Conservation (phyloP, 208 protist genomes). For the Trypanosoma avium region DNA sequence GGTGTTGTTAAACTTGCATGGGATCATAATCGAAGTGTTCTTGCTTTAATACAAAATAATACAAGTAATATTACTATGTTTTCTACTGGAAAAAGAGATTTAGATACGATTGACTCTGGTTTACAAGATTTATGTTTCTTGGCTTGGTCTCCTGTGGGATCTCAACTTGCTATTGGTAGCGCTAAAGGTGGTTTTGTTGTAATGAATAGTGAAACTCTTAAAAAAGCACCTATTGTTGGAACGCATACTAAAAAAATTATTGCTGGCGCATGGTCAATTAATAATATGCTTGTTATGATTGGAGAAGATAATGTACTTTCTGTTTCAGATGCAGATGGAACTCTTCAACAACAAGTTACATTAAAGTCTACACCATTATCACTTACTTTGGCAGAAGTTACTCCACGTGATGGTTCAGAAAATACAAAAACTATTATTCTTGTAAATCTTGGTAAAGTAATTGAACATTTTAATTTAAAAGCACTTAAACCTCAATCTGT, state of each 20-base stretch:
- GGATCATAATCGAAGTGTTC: constrained; percentile 80
- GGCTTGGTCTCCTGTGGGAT: constrained; percentile 81
- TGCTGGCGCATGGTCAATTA: constrained; percentile 81
- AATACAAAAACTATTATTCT: constrained; percentile 46
- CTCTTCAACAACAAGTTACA: constrained; percentile 46
- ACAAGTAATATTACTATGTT: constrained; percentile 79
- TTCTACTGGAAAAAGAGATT: constrained; percentile 58
- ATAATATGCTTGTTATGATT: constrained; percentile 79
- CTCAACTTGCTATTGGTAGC: constrained; percentile 86
- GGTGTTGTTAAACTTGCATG: constrained; percentile 84
- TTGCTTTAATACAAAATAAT: constrained; percentile 87
- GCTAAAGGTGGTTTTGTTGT: constrained; percentile 91
- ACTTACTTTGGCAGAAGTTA: constrained; percentile 57
- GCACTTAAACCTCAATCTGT: constrained; percentile 49
- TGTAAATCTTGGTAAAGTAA: constrained; percentile 53
- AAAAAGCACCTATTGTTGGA: constrained; percentile 84
- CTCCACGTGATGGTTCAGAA: constrained; percentile 3
- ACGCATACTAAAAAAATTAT: constrained; percentile 91
- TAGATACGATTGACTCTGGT: constrained; percentile 84
- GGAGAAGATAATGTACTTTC: constrained; percentile 90
- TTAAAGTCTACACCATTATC: constrained; percentile 49
- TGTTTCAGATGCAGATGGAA: constrained; percentile 82
- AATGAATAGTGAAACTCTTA: constrained; percentile 92
- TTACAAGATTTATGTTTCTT: constrained; percentile 88
- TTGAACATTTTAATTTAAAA: constrained; percentile 54